These are phyloP conservation scores for Intubia oerlemansii DNA, from an alignment of 2,329 filamentous ascomycete species.

Conservation along the genomic window DNA sequence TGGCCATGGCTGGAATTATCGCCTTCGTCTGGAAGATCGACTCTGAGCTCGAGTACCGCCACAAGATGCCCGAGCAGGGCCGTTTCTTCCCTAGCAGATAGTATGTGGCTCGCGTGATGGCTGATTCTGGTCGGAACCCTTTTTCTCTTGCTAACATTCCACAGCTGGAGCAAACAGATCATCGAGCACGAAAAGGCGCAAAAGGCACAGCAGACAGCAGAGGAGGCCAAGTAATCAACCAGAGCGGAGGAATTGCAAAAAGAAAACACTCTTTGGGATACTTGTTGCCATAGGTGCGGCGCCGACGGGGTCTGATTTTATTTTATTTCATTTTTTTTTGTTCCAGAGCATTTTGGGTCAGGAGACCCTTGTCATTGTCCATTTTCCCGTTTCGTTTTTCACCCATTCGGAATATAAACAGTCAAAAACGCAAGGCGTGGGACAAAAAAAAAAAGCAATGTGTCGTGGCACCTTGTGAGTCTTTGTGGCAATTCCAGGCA, in stretches of 20 bases:
- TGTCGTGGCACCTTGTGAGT: no score
- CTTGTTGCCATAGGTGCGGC: no score
- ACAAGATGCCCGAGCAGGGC: constrained; percentile 57
- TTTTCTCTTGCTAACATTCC: neutral
- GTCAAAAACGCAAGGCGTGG: no score
- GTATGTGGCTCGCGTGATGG: constrained; percentile 31
- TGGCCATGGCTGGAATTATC: constrained; percentile 34
- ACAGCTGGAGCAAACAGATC: constrained; percentile 23
- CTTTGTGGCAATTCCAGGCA: no score
- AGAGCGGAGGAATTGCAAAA: neutral
- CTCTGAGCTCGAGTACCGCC: constrained; percentile 50
- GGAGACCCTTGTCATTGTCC: no score
- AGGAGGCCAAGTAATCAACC: neutral
- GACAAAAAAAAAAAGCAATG: no score
- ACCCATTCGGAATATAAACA: no score
- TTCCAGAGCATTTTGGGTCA: no score
- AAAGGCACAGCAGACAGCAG: constrained; percentile 10
- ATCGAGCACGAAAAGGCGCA: constrained; percentile 21
- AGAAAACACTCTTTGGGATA: no score
- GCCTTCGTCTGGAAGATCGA: constrained; percentile 48
- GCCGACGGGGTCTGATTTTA: neutral
- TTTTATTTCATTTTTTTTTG: neutral
- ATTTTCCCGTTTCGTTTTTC: no score
- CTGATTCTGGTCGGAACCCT: neutral
- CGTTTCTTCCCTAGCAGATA: constrained; percentile 75